Evolutionary conservation across 2,329 filamentous ascomycete genomes (phyloP).

Genomic region (Pseudogymnoascus verrucosus): DNA sequence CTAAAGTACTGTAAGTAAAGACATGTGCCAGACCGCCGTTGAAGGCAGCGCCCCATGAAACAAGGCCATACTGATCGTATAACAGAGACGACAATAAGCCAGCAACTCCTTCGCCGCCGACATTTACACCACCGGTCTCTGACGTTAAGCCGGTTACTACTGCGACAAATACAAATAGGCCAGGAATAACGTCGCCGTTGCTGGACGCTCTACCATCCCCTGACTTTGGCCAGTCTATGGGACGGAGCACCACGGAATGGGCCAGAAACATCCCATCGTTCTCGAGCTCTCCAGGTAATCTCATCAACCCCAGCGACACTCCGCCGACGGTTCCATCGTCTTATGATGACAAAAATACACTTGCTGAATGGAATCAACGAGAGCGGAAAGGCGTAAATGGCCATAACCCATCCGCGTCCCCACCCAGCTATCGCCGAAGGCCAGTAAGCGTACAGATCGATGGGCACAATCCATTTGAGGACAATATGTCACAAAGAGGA

Average conservation of each 20-base stretch:
- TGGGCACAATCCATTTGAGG: conserved; percentile 33
- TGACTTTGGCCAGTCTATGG: conserved; percentile 18
- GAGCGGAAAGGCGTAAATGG: conserved; percentile 21
- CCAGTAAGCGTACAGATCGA: conserved; percentile 46
- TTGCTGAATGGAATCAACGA: conserved; percentile 23
- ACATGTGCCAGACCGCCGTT: neutral
- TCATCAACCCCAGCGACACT: conserved; percentile 37
- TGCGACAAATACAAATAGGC: conserved; percentile 17
- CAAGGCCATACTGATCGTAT: conserved; percentile 12
- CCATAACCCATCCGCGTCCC: conserved; percentile 24
- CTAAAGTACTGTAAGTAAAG: conserved; percentile 24
- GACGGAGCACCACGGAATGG: conserved; percentile 34
- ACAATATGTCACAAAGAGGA: conserved; percentile 38
- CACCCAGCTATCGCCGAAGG: conserved; percentile 32
- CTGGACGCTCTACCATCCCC: conserved; percentile 26
- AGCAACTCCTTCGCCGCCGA: conserved; percentile 13
- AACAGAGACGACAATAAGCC: conserved; percentile 17
- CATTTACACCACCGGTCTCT: conserved; percentile 18
- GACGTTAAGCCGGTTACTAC: conserved; percentile 21
- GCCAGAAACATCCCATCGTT: conserved; percentile 35
- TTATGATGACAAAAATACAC: conserved; percentile 24
- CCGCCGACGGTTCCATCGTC: conserved; percentile 31
- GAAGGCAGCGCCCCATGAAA: neutral
- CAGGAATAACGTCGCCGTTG: conserved; percentile 22
- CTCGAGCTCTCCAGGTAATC: conserved; percentile 33